phyloP scores from a whole-genome alignment of 2,329 filamentous ascomycete species.

The Plectosphaerella plurivora region DNA sequence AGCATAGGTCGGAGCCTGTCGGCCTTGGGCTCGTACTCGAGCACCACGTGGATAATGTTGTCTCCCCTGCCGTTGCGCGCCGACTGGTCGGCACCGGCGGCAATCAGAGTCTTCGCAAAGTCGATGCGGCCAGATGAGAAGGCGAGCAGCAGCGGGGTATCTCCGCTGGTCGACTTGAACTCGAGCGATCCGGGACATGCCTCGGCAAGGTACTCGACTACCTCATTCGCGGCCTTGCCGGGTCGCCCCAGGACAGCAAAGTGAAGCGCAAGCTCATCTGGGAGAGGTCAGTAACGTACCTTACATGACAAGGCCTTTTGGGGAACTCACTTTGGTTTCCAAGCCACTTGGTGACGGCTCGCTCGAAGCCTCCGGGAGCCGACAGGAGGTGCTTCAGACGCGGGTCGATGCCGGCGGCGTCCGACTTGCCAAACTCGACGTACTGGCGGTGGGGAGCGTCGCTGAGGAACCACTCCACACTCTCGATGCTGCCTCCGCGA shows the following conservation, averaged over 20 bases:
- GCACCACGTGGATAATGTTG: slow-evolving; percentile 65
- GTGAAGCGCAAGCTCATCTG: slow-evolving; percentile 62
- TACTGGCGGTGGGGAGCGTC: slow-evolving; percentile 66
- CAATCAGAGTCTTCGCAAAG: slow-evolving; percentile 57
- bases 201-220: slow-evolving; percentile 64
- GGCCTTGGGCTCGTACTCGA: slow-evolving; percentile 24
- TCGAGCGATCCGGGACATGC: slow-evolving; percentile 59
- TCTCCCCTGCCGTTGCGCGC: slow-evolving; percentile 54
- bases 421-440: slow-evolving; percentile 58
- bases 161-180: slow-evolving; percentile 49
- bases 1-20: slow-evolving; percentile 43
- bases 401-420: slow-evolving; percentile 55
- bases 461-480: slow-evolving; percentile 73
- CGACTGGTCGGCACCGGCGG: slow-evolving; percentile 66
- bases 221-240: slow-evolving; percentile 35
- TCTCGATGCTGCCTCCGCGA: slow-evolving; percentile 53
- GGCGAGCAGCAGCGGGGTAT: slow-evolving; percentile 67
- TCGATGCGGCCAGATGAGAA: slow-evolving; percentile 50
- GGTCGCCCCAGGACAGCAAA: slow-evolving; percentile 50
- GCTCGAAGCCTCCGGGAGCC: slow-evolving; percentile 58
- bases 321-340: slow-evolving; percentile 48
- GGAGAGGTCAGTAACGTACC: slow-evolving; percentile 15
- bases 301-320: background rate
- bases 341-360: slow-evolving; percentile 59
- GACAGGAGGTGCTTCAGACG: slow-evolving; percentile 58